Evolutionary conservation across 2,329 filamentous ascomycete genomes (phyloP), one percentile per base, ranked within the genome.

Genomic region (Claviceps spartinae): DNA sequence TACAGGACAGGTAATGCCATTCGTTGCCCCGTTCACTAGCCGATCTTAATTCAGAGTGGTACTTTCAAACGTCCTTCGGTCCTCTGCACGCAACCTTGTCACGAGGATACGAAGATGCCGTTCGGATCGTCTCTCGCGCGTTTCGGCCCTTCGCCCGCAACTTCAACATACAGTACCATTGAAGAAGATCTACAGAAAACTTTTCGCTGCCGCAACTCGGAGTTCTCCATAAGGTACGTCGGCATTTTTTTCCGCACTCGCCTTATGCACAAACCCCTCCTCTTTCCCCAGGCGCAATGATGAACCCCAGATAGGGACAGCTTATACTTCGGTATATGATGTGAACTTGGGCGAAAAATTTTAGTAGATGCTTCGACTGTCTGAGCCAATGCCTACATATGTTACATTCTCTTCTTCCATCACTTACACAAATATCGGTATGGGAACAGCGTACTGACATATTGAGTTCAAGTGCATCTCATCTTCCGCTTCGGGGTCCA

Each of bases 301-400:
- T 97, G 91, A 96, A 88, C 74, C 81, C 86, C 86, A 54, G 93
- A 97, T 97, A 97, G 93, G 93, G 93, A 97, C 93, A 97, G 82
- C 91, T 89, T 86, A 96, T 91, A 86, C 86, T 76, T 62, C 67
- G 72, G 88, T 86, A 88, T 75, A 75, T 97, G 90, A 94, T 90
- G 86, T 81, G 76, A 88, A 77, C 70, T 81, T 83, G 85, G 84
- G 83, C 89, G 83, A 88, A 79, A 86, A 93, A 4, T 95, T 94
- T 95, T 98, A 96, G 93, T 98, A 98, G 91, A 97, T 95, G 87
- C 88, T 86, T 90, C 83, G 88, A 85, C 70, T 76, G 74, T 79
- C 88, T 93, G 85, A 90, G 60, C 64, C 57, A 58, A 56, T 63
- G 60, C 59, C 58, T 57, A 62, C 58, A 57, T 52, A 54, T 51